Conservation (phyloP, 192 early-diverging fungal species). For the Backusella psychrophila region DNA sequence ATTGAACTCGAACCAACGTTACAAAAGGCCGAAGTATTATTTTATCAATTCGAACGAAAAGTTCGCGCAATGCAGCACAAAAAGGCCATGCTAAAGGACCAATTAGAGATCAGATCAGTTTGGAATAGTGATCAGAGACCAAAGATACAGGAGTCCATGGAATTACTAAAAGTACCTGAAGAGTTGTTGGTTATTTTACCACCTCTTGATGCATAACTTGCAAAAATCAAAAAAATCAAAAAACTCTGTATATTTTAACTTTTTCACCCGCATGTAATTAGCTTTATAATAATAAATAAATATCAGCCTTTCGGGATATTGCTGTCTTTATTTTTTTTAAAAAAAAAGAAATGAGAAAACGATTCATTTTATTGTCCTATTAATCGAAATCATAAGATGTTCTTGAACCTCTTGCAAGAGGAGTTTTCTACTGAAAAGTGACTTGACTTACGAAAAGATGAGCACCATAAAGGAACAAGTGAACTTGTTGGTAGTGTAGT, state of each 20-base stretch:
- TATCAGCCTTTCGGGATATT: no score
- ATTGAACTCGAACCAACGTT: constrained; percentile 70
- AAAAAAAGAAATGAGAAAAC: no score
- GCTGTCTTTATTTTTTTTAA: no score
- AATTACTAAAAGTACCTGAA: neutral
- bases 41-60: constrained; percentile 53
- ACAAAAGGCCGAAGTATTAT: constrained; percentile 71
- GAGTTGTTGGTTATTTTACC: neutral
- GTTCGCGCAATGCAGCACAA: constrained; percentile 44
- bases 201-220: neutral
- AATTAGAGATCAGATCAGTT: constrained; percentile 19
- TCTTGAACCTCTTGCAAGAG: no score
- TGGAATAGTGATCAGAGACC: constrained; percentile 25
- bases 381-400: no score
- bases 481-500: no score
- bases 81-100: constrained; percentile 14
- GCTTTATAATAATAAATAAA: neutral
- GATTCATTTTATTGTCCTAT: no score
- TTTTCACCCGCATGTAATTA: neutral
- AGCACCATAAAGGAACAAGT: no score
- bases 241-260: neutral
- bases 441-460: no score
- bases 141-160: neutral
- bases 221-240: neutral
- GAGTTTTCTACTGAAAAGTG: no score